Base-by-base conservation (phyloP, 2,329 filamentous ascomycete species). In the Monilinia fructigena region DNA sequence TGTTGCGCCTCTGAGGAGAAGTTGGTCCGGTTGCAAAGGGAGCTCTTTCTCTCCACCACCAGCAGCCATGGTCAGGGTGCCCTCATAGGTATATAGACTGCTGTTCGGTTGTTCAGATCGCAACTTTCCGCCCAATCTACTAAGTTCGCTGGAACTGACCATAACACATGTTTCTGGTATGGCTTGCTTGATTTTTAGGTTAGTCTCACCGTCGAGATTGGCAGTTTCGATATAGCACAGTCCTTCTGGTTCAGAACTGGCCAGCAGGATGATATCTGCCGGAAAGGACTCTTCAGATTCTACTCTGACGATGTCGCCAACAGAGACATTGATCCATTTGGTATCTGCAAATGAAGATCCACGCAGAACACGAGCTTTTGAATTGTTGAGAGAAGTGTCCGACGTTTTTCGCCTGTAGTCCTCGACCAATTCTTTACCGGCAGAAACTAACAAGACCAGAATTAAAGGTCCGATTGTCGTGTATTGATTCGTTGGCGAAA, bases 171-270 rank as follows among this genome's bases (percentile, higher is more conserved):
- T 99, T 80, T 99, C 95, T 0, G 95, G 94, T 64, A 97, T 88
- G 2, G 89, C 94, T 80, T 99, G 95, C 80, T 99, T 99, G 80
- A 99, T 97, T 80, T 99, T 99, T 72, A 99, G 81, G 76, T 99
- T 99, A 26, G 95, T 99, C 79, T 99, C 95, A 72, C 95, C 95
- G 74, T 99, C 95, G 67, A 99, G 82, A 76, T 99, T 99, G 31
- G 95, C 94, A 2, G 95, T 99, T 80, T 99, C 95, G 75, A 99
- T 98, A 77, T 99, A 99, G 79, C 95, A 99, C 66, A 99, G 81
- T 73, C 95, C 95, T 80, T 99, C 95, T 1, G 95, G 96, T 77
- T 99, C 96, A 8, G 95, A 98, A 75, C 92, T 96, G 11, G 95
- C 93, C 66, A 99, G 82, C 35, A 99, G 83, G 5, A 98, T 92